phyloP scores from a whole-genome alignment of 2,329 filamentous ascomycete genomes.

The Ophiostoma triangulosporum region DNA sequence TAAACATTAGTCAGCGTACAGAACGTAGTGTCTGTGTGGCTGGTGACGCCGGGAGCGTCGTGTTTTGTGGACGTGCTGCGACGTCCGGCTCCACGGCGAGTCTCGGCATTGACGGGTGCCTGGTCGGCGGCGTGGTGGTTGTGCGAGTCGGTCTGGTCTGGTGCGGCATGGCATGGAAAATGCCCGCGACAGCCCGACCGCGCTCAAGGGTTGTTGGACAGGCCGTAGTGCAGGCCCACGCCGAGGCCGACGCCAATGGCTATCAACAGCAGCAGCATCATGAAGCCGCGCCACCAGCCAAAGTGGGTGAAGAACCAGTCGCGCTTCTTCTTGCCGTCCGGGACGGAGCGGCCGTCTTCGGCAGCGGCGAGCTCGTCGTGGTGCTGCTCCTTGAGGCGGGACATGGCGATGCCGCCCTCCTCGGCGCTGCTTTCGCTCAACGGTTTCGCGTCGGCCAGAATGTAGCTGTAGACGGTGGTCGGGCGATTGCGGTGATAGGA shows the following conservation, averaged over 20 bases:
- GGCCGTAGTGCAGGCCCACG: not conserved
- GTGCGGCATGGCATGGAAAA: too few species aligned
- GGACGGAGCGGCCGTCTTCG: not conserved
- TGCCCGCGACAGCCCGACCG: too few species aligned
- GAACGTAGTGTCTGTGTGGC: not conserved
- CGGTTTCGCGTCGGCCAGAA: not conserved
- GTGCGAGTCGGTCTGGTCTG: too few species aligned
- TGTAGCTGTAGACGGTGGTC: not conserved
- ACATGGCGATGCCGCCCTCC: not conserved
- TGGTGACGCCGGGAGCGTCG: too few species aligned
- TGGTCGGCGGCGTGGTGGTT: too few species aligned
- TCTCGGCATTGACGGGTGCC: too few species aligned
- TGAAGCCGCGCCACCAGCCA: not conserved
- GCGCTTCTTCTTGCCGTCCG: not conserved
- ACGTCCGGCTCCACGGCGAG: too few species aligned
- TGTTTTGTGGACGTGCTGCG: not conserved
- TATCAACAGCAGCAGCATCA: not conserved
- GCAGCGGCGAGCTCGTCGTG: not conserved
- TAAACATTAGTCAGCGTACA: not conserved
- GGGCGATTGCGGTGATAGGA: not conserved
- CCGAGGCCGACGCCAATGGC: not conserved
- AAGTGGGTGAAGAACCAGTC: not conserved
- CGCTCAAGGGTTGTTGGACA: not conserved
- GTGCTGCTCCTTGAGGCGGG: not conserved
- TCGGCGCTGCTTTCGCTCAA: not conserved